Percentiles rank a stretch among this genome's conserved stretches.
phyloP scores from a whole-genome alignment of 345 rosid species.

The Dipteronia sinensis region DNA sequence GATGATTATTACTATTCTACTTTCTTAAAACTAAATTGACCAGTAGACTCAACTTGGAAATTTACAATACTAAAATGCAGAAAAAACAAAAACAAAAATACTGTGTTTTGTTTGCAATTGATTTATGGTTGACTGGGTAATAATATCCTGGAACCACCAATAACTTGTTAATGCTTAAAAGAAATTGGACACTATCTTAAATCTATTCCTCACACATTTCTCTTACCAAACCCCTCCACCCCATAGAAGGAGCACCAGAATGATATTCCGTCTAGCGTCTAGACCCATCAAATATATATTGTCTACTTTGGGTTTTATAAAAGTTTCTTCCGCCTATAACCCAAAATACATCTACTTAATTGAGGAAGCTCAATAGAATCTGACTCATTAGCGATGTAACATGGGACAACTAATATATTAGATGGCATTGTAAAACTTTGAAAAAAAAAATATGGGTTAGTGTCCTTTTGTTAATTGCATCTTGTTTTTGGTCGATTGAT shows the following conservation, averaged over 20 bases:
- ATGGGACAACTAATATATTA: too few relatives aligned
- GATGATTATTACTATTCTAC: background rate
- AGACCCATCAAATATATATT: too few relatives aligned
- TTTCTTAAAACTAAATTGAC: too few relatives aligned
- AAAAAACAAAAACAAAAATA: background rate
- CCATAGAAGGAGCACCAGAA: too few relatives aligned
- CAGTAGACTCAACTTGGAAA: too few relatives aligned
- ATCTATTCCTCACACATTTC: background rate
- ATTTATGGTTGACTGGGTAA: background rate
- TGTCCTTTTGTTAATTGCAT: background rate
- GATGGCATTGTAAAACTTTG: too few relatives aligned
- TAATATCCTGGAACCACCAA: background rate
- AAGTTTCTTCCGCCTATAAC: too few relatives aligned
- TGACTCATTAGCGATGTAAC: too few relatives aligned
- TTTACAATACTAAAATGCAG: background rate
- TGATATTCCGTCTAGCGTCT: too few relatives aligned
- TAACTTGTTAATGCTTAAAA: background rate
- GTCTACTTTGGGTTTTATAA: too few relatives aligned
- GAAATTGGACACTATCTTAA: background rate
- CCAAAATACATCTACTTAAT: background rate
- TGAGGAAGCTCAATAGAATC: too few relatives aligned
- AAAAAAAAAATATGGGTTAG: background rate
- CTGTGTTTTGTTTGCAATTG: background rate
- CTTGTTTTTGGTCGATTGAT: background rate
- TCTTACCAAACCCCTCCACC: background rate